Evolutionary conservation across 495 filamentous ascomycete genomes (phyloP), one percentile per base, ranked within the genome.

Genomic region (Xylaria castorea): DNA sequence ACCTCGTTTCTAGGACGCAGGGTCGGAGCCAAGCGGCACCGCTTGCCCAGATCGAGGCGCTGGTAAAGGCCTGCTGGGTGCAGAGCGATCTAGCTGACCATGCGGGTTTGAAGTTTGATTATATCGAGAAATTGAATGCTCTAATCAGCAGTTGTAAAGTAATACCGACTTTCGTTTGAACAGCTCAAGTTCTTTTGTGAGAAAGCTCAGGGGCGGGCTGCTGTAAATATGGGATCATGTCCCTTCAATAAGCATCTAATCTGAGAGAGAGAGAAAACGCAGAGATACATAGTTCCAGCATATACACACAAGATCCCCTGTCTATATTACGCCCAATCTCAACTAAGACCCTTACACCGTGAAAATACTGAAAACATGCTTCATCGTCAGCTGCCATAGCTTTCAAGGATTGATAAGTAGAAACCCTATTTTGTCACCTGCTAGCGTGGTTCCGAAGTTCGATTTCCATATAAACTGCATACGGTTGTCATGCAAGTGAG

Each of bases 21-120:
- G 75, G 68, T 34, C 25, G 12, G 7, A 48, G 34, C 25, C 36
- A 25, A 38, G 36, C 70, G 18, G 36, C 48, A 46, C 27, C 42
- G 18, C 42, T 69, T 65, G 57, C 51, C 14, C 68, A 68, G 9
- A 55, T 71, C n/a, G 68, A 76, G 22, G 72, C 71, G 16, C 71
- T 80, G 61, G 42, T 83, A 48, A 73, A 81, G 58, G 80, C 76
- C 27, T 65, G 80, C 20, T 82, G 80, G 82, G 79, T 77, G 22
- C 81, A 82, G 65, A 77, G 81, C 58, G 81, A 83, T 44, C 77
- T 83, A 18, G 78, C 77, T 3, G 66, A 78, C 30, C 53, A 57
- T 57, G 27, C 53, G 14, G 53, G 53, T 30, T 57, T 57, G 44
- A 64, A 64, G n/a, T 5, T 64, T 32, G 30, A 78, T n/a, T 66